These are phyloP conservation scores for Xylariaceae sp. DNA, from an alignment of 2,329 filamentous ascomycete genomes.

Conservation along the genomic window DNA sequence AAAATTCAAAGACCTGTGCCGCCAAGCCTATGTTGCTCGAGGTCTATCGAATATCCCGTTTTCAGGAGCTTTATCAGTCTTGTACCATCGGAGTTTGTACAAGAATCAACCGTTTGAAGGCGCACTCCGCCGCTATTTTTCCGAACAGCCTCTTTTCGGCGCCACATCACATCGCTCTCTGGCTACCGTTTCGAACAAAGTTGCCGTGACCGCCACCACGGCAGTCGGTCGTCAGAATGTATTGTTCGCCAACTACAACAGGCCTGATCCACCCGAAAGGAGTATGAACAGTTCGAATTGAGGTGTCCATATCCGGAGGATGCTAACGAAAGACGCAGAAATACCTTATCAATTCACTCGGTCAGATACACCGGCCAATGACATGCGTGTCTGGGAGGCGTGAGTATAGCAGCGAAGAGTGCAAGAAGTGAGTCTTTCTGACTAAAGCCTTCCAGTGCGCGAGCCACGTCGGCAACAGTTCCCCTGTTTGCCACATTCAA, in stretches of 20 bases:
- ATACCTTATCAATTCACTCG: constrained; percentile 29
- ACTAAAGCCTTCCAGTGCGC: constrained; percentile 20
- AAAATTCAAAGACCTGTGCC: constrained; percentile 32
- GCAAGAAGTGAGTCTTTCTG: neutral
- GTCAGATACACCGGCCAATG: constrained; percentile 27
- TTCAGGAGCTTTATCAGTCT: constrained; percentile 27
- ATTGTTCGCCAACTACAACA: constrained; percentile 34
- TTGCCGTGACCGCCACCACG: constrained; percentile 29
- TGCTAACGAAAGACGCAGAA: constrained; percentile 10
- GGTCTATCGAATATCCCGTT: constrained; percentile 31
- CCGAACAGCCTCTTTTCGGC: constrained; percentile 32
- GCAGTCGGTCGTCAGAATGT: constrained; percentile 25
- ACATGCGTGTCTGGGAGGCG: constrained; percentile 34
- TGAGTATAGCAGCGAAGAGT: constrained; percentile 17
- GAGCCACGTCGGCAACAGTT: constrained; percentile 29
- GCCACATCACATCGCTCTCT: constrained; percentile 25
- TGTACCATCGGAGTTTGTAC: constrained; percentile 33
- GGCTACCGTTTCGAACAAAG: constrained; percentile 25
- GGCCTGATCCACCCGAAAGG: constrained; percentile 24
- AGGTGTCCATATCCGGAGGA: too few species aligned
- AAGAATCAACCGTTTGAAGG: constrained; percentile 30
- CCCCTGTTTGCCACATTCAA: constrained; percentile 32
- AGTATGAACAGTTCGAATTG: constrained; percentile 13
- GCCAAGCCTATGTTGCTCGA: constrained; percentile 27
- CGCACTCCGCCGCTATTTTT: constrained; percentile 27